Evolutionary conservation across 352 stramenopile genomes (phyloP), one percentile per base, ranked within the genome.

Genomic region (Pythium dissotocum): DNA sequence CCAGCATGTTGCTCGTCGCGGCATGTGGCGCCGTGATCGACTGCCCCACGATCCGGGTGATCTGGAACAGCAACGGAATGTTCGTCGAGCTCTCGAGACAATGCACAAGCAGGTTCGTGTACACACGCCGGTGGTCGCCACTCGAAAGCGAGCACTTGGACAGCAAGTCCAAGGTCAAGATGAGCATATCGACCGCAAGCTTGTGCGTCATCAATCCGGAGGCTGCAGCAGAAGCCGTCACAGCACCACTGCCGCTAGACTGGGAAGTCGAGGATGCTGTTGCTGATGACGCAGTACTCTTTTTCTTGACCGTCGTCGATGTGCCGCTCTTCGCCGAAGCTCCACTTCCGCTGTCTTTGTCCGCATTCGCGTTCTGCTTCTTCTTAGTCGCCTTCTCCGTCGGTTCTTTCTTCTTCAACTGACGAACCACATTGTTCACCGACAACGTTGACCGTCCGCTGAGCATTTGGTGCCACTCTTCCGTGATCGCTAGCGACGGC

Each of bases 71-170:
- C 60, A 97, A 61, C 36, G 89, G 87, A 12, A 95, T 86, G 57
- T 95, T 94, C 46, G 78, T 85, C 26, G 89, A 97, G 18, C 85
- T 91, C 48, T 97, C 88, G 2, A 97, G 76, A 54, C 86, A 95
- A 61, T 95, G 87, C 35, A 94, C 77, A 26, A 97, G 69, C 48
- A 97, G 69, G 48, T 93, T 94, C 10, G 82, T 91, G 72, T 94
- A 95, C 48, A 95, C 59, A 10, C 87, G 86, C 26, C 85, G 77
- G 33, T 93, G 82, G 59, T 97, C 89, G 2, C 70, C 73, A 10
- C 75, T 82, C 46, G 83, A 75, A 38, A 96, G 91, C 51, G 85
- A 82, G 62, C 87, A 94, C 71, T 94, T 93, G 32, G 88, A 89
- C 33, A 95, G 60, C 28, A 97, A 68, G 26, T 77, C 71, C 60